Conservation (phyloP, 345 rosid species). For the Zanthoxylum bungeanum region DNA sequence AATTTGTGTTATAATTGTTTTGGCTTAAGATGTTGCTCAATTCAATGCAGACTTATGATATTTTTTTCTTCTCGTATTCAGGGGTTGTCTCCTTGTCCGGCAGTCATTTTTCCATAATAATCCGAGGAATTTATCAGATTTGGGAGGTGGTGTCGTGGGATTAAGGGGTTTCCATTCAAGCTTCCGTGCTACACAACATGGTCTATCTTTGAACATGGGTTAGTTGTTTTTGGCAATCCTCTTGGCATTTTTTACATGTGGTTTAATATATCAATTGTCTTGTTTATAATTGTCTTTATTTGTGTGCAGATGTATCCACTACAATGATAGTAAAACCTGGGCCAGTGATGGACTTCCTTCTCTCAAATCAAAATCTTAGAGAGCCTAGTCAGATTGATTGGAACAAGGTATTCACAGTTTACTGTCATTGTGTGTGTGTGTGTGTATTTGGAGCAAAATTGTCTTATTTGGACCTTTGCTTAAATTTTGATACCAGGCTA, state of each 20-base stretch:
- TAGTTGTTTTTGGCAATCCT: background rate
- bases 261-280: background rate
- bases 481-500: slow-evolving; percentile 23
- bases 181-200: slow-evolving; percentile 25
- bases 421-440: background rate
- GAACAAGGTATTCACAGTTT: slow-evolving; percentile 17
- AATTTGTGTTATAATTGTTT: background rate
- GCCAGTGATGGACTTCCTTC: slow-evolving; percentile 26
- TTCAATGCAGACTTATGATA: background rate
- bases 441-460: background rate
- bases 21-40: background rate
- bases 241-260: background rate
- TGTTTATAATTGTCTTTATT: background rate
- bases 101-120: slow-evolving; percentile 30
- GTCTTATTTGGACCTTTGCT: background rate
- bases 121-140: slow-evolving; percentile 11
- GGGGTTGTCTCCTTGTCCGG: slow-evolving; percentile 34
- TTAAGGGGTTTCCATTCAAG: slow-evolving; percentile 31
- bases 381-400: slow-evolving; percentile 17
- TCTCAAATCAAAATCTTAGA: slow-evolving; percentile 21
- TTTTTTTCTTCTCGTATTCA: background rate
- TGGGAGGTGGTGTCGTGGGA: slow-evolving; percentile 26
- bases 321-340: slow-evolving; percentile 35
- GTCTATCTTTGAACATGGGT: slow-evolving; percentile 30
- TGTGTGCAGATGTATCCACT: slow-evolving; percentile 26